Evolutionary conservation across 352 stramenopile species (phyloP), one percentile per base, ranked within the genome.

Genomic region (Phytophthora colocasiae): DNA sequence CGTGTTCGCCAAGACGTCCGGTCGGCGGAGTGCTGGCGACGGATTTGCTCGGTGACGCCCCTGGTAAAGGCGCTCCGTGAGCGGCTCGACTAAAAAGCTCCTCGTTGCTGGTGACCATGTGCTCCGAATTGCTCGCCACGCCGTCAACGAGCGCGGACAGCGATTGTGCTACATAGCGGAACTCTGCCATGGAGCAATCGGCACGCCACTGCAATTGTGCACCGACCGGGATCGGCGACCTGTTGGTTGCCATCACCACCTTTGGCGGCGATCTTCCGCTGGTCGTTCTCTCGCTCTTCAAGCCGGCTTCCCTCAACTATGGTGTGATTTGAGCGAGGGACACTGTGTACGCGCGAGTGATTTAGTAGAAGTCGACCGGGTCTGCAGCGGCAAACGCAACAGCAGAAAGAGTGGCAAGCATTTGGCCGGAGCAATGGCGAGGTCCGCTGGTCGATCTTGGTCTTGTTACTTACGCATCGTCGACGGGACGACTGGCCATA

Each of bases 271-370:
- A 38, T 22, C 26, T 60, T 64, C 40, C 14, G 47, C 55, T 60
- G 47, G 54, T 65, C 64, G 50, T 54, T 64, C 39, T 72, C 64
- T 72, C 50, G 57, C 57, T 62, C 64, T 26, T 69, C 65, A 73
- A 73, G 51, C 58, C 60, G 65, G 34, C 65, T 69, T 73, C 65
- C 65, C 65, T 73, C 50, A 22, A 44, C 48, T 19, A 17, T 38
- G 17, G 36, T 15, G 54, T 39, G 58, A 69, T 64, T 69, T 73
- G 65, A 65, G 65, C 26, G 22, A 38, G 58, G 51, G 46, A 8
- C 51, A 60, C 19, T 39, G 69, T 69, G 65, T 69, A 73, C 31
- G 31, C 31, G 51, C 49, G 36, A 58, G 61, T 64, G 61, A 69
- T 64, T 64, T 54, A 53, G 49, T 34, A 69, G 36, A 31, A n/a